Base-by-base conservation (phyloP, 2,329 filamentous ascomycete genomes). In the Gyromitra esculenta region DNA sequence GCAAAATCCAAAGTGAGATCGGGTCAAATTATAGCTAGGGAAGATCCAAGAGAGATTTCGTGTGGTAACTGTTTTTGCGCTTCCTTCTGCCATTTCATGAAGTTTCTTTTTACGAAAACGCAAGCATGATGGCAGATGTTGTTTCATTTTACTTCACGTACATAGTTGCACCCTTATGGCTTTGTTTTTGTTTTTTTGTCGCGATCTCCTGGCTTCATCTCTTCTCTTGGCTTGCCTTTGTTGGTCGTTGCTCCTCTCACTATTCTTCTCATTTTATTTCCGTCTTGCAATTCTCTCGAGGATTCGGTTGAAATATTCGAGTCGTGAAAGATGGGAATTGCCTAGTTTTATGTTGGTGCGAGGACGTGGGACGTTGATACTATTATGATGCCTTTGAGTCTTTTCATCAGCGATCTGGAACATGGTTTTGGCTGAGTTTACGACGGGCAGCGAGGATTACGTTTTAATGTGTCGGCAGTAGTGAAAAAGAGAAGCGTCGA, bases 131-230 rank as follows among this genome's bases (percentile, higher is more conserved):
- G 50, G 59, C 50, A 18, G 72, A 64, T 64, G 62, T 64, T 37
- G 31, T 57, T 71, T 56, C 48, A 64, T 52, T 57, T 45, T 71
- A 70, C 59, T 75, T 75, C 66, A 69, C 65, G 72, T 75, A 75
- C 52, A 75, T 75, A 75, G 59, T 75, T 75, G 65, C 56, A 68
- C 65, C 52, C 68, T 70, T 60, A 75, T 41, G 48, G 72, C 66
- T 70, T 67, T 63, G 43, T 31, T 39, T 41, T 73, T 50, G 6
- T 56, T 62, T 56, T 62, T 69, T 69, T 50, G 45, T 48, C 7
- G 48, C n/a, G 67, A 56, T 75, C 59, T 75, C 41, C 9, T 54
- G 25, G 50, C 50, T 62, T 31, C 31, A 13, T 45, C 13, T 56
- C 37, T 62, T 72, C 59, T 59, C 37, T 62, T 68, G 65, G 41